Base-by-base conservation (phyloP, 2,329 filamentous ascomycete genomes). In the Clarireedia homoeocarpa region DNA sequence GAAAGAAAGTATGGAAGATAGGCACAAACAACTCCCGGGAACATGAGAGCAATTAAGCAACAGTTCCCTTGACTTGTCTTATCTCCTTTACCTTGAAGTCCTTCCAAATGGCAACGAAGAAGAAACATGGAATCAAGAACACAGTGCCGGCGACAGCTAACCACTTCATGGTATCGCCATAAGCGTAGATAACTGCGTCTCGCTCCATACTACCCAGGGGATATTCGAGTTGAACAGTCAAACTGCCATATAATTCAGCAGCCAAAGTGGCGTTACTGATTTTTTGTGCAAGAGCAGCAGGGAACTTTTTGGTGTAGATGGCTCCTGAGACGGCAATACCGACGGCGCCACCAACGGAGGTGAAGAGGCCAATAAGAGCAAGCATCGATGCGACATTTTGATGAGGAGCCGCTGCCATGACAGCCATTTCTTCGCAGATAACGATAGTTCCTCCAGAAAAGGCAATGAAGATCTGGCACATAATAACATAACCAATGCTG, bases 261-360 rank as follows among this genome's bases (percentile, higher is more conserved):
- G 63, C 61, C 6, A 62, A 40, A 2, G 61, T 63, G 6, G 58
- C 51, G 12, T 66, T 63, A 5, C 59, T 78, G 42, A 80, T 75
- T 44, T 77, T 84, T 6, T 42, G 36, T 6, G 58, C 51, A 1
- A 69, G 50, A 5, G 64, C 65, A 1, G 44, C 56, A 0, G 65
- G 63, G 63, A 88, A 80, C 2, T 79, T 77, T 59, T 78, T 75
- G 0, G 80, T 82, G 82, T 84, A 88, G 58, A 89, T 82, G 9
- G 84, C 83, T 0, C 77, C 78, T 1, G 83, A 78, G 48, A 88
- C 77, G 10, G 83, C 79, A 1, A 74, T 74, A 1, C 83, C 83
- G 10, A 85, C 73, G 1, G 82, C 80, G 20, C 76, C 77, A 42
- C 83, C 84, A 57, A 86, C 76, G 58, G 78, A 79, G 60, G 79